Evolutionary conservation across 2,329 filamentous ascomycete species (phyloP).

Genomic region (Monosporascus sp.): DNA sequence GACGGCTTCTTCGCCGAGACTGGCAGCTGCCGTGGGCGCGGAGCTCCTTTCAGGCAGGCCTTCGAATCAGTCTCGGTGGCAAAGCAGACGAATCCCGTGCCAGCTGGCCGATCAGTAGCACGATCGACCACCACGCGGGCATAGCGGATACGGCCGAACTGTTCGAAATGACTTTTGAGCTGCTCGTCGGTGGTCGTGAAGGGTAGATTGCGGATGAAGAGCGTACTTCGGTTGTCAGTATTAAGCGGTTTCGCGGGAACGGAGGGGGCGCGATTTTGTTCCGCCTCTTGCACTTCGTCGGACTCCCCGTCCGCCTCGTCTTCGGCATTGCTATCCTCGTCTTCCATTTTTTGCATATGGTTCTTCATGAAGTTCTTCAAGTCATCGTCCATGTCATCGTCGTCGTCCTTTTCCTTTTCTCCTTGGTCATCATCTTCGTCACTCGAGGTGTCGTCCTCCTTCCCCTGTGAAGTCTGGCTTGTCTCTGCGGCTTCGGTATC

Average conservation of each 20-base stretch:
- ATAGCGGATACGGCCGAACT: constrained; percentile 85
- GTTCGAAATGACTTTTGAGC: constrained; percentile 78
- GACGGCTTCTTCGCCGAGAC: constrained; percentile 62
- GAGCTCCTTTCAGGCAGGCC: constrained; percentile 69
- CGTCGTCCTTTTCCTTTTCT: constrained; percentile 24
- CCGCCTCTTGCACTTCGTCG: constrained; percentile 30
- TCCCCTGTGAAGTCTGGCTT: too few relatives aligned
- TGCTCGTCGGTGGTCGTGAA: constrained; percentile 80
- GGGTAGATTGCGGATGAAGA: constrained; percentile 92
- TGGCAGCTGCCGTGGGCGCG: constrained; percentile 44
- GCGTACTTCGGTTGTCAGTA: constrained; percentile 65
- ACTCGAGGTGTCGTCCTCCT: constrained; percentile 19
- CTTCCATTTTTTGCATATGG: constrained; percentile 51
- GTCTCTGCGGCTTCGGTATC: constrained; percentile 27
- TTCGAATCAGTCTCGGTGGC: constrained; percentile 69
- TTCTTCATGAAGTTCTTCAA: constrained; percentile 54
- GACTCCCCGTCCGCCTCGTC: constrained; percentile 32
- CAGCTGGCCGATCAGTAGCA: constrained; percentile 77
- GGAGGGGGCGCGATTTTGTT: constrained; percentile 19
- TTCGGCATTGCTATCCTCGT: constrained; percentile 48
- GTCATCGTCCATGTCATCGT: constrained; percentile 37
- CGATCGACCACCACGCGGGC: constrained; percentile 86
- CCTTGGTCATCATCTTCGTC: constrained; percentile 27
- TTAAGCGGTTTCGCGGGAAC: constrained; percentile 26
- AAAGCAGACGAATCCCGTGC: constrained; percentile 95